Conservation (phyloP, 1,284 basidiomycete species). For the Ganoderma leucocontextum region DNA sequence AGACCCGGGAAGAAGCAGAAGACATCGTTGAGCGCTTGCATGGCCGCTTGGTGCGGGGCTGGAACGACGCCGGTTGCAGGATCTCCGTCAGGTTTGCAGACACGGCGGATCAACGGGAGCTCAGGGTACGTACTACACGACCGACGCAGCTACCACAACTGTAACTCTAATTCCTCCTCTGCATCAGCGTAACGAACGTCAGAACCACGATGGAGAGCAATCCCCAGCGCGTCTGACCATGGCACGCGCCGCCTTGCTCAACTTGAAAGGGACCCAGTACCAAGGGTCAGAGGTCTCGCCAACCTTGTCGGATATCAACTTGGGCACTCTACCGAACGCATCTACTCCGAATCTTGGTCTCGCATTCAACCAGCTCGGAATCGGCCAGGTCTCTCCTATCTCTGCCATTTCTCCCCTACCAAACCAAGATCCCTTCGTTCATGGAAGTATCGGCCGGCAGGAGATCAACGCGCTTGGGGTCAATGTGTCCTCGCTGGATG, state of each 20-base stretch:
- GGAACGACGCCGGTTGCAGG: constrained; percentile 73
- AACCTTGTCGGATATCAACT: constrained; percentile 26
- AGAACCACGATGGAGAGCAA: constrained; percentile 61
- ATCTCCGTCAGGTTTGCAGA: constrained; percentile 81
- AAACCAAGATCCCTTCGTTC: constrained; percentile 8
- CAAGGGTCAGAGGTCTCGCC: constrained; percentile 23
- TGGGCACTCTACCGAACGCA: constrained; percentile 14
- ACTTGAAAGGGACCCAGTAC: constrained; percentile 70
- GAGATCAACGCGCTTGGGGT: constrained; percentile 14
- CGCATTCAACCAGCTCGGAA: constrained; percentile 20
- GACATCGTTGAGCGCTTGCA: constrained; percentile 77
- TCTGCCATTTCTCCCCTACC: constrained; percentile 20
- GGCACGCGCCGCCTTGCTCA: constrained; percentile 77
- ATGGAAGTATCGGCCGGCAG: constrained; percentile 6
- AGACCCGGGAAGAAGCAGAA: constrained; percentile 71
- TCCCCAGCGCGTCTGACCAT: constrained; percentile 73
- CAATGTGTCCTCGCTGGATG: constrained; percentile 20
- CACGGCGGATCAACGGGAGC: constrained; percentile 58
- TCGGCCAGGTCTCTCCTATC: constrained; percentile 20
- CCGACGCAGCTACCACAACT: neutral
- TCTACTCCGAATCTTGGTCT: constrained; percentile 24
- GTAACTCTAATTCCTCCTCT: neutral
- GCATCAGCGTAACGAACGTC: constrained; percentile 46
- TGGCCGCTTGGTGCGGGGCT: constrained; percentile 78
- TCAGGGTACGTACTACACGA: constrained; percentile 47